A percentile compares a stretch with the other conserved stretches of the same genome.
These are phyloP conservation scores for Immersiporthe knoxdaviesiana DNA, from an alignment of 2,329 filamentous ascomycete genomes.

Conservation along the genomic window DNA sequence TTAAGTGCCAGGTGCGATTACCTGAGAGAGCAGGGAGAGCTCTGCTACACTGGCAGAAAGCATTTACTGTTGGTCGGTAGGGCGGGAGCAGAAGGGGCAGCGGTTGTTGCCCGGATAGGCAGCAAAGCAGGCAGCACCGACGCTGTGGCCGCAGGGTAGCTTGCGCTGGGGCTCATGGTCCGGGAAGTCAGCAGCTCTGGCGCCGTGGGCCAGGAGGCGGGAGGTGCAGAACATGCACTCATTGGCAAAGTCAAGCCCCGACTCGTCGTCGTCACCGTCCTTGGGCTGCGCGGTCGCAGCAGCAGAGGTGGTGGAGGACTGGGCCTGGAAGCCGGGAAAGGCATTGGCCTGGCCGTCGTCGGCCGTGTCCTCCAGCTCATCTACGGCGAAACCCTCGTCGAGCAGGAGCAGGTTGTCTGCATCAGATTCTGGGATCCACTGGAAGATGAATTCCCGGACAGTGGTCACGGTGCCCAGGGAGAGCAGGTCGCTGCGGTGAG, in stretches of 20 bases:
- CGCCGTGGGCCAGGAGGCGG: background rate
- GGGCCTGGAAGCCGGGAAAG: background rate
- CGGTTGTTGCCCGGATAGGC: background rate
- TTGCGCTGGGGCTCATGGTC: background rate
- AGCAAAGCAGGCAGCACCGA: constrained; percentile 5
- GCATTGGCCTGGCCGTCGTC: too few relatives aligned
- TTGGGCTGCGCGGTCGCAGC: background rate
- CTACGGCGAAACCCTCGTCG: background rate
- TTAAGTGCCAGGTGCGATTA: too few relatives aligned
- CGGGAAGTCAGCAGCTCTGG: background rate
- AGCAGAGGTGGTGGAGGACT: background rate
- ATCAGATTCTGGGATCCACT: too few relatives aligned
- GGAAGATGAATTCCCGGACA: background rate
- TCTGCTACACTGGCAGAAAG: too few relatives aligned
- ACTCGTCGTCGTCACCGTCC: background rate
- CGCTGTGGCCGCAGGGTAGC: background rate
- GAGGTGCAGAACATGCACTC: constrained; percentile 7
- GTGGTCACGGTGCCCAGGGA: too few relatives aligned
- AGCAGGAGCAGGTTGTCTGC: too few relatives aligned
- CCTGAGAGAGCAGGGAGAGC: too few relatives aligned
- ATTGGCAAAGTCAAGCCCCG: background rate
- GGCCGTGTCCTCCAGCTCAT: background rate
- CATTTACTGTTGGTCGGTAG: background rate
- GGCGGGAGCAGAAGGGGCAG: constrained; percentile 1
- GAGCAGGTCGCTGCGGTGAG: background rate